Evolutionary conservation across 345 rosid species (phyloP).

Genomic region (Theobroma cacao): DNA sequence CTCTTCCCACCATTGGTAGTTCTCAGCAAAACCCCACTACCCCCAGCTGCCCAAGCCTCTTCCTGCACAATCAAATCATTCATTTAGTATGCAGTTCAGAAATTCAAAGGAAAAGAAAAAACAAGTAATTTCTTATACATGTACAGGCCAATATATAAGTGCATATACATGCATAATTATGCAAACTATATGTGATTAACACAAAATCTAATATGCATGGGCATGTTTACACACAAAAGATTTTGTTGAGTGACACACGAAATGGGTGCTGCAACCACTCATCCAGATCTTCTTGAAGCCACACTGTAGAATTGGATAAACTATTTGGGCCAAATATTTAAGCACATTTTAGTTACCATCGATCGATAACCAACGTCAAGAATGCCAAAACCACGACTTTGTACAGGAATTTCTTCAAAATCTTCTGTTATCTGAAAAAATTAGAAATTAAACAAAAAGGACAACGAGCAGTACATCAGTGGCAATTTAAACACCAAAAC

Average conservation of each 20-base stretch:
- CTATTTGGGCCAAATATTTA: not conserved
- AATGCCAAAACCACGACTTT: constrained; percentile 97
- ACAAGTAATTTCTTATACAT: not conserved
- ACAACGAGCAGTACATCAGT: not conserved
- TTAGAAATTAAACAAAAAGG: not conserved
- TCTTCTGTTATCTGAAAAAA: constrained; percentile 65
- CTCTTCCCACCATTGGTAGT: constrained; percentile 88
- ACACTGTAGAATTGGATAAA: constrained; percentile 1
- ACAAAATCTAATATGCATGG: not conserved
- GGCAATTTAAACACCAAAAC: not conserved
- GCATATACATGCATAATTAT: not conserved
- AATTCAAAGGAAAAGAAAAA: not conserved
- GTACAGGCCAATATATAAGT: not conserved
- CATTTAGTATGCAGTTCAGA: not conserved
- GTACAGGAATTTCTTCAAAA: constrained; percentile 82
- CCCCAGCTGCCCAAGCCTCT: constrained; percentile 99
- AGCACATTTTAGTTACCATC: constrained; percentile 40
- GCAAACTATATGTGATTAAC: not conserved
- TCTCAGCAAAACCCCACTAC: constrained; percentile 85
- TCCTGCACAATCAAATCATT: constrained; percentile 43
- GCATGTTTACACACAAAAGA: not conserved
- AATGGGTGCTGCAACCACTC: not conserved
- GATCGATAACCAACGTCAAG: constrained; percentile 95
- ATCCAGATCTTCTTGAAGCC: not conserved
- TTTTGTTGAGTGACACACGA: not conserved